Conservation (phyloP, 441 rosid species). For the Geranium incanum region DNA sequence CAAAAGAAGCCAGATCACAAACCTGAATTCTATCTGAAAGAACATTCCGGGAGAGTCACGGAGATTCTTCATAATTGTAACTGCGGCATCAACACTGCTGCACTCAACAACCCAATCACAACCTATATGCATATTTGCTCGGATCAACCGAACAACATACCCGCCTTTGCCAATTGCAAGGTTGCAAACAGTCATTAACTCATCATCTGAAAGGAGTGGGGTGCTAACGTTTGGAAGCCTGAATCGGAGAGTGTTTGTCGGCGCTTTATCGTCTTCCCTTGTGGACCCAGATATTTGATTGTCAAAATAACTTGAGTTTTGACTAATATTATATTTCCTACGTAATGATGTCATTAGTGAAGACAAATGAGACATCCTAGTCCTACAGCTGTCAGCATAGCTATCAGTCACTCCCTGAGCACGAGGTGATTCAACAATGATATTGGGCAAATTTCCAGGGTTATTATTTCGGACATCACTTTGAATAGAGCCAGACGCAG, state of each 20-base stretch:
- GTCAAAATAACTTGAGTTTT: conserved; percentile 25
- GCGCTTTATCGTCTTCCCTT: conserved; percentile 32
- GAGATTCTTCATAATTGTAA: conserved; percentile 32
- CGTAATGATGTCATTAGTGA: conserved; percentile 40
- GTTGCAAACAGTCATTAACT: conserved; percentile 38
- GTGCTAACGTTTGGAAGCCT: conserved; percentile 31
- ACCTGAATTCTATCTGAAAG: conserved; percentile 51
- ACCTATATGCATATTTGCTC: conserved; percentile 32
- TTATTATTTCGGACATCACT: conserved; percentile 34
- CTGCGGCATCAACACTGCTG: conserved; percentile 36
- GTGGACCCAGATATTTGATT: conserved; percentile 20
- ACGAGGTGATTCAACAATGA: conserved; percentile 36
- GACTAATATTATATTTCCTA: conserved; percentile 31
- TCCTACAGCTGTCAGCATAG: conserved; percentile 43
- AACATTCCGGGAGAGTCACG: conserved; percentile 38
- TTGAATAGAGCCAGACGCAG: conserved; percentile 32
- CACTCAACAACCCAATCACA: conserved; percentile 47
- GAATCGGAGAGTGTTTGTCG: conserved; percentile 40
- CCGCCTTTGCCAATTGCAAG: conserved; percentile 35
- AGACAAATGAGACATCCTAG: conserved; percentile 37
- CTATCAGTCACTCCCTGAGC: conserved; percentile 31
- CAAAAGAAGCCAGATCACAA: conserved; percentile 8
- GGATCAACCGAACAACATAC: conserved; percentile 26
- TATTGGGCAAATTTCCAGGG: conserved; percentile 35
- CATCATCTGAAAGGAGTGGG: conserved; percentile 39